Percentiles rank a stretch among this genome's conserved stretches.
Conservation (phyloP, 495 filamentous ascomycete species). For the Penicillium mononematosum region DNA sequence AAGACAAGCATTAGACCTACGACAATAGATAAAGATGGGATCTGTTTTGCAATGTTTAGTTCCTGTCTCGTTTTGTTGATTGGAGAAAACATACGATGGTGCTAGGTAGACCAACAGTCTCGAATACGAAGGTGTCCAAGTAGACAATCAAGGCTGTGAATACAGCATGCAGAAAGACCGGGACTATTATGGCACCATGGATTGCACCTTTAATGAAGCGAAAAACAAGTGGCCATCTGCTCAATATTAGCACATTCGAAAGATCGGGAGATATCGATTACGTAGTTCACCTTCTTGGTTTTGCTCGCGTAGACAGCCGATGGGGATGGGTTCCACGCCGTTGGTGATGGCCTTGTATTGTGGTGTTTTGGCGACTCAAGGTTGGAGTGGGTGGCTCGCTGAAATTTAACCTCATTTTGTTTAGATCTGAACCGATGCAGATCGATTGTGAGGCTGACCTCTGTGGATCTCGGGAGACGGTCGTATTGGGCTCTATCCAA, state of each 20-base stretch:
- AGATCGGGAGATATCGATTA: neutral
- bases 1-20: slow-evolving; percentile 81
- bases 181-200: slow-evolving; percentile 61
- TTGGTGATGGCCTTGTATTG: slow-evolving; percentile 30
- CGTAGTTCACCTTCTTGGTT: slow-evolving; percentile 52
- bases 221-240: slow-evolving; percentile 69
- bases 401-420: slow-evolving; percentile 38
- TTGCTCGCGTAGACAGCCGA: slow-evolving; percentile 49
- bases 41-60: slow-evolving; percentile 34
- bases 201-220: slow-evolving; percentile 77
- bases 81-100: slow-evolving; percentile 53
- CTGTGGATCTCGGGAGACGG: neutral
- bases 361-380: slow-evolving; percentile 38
- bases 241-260: neutral
- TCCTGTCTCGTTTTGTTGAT: neutral
- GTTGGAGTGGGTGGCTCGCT: slow-evolving; percentile 40
- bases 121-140: slow-evolving; percentile 55
- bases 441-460: neutral
- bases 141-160: slow-evolving; percentile 65
- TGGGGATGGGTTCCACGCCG: slow-evolving; percentile 41
- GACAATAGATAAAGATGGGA: slow-evolving; percentile 75
- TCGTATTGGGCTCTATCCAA: neutral
- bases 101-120: slow-evolving; percentile 58
- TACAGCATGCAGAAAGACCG: slow-evolving; percentile 62
- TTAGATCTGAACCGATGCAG: neutral